phyloP scores from a whole-genome alignment of 306 rosid genomes.

The Vigna trinervia region DNA sequence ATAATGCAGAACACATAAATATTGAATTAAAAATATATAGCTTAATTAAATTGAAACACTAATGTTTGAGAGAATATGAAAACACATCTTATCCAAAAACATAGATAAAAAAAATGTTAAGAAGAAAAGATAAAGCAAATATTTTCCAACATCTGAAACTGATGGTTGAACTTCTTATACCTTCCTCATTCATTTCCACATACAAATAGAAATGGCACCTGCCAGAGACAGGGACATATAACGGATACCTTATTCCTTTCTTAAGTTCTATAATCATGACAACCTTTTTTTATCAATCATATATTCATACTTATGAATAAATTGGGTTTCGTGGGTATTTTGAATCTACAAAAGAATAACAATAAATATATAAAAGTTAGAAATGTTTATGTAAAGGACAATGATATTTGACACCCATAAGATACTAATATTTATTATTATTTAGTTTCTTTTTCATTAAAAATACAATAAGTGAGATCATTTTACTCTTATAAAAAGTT shows the following conservation, averaged over 20 bases:
- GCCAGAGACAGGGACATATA: not conserved
- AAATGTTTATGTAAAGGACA: no score
- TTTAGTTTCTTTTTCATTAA: no score
- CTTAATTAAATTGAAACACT: not conserved
- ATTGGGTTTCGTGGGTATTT: not conserved
- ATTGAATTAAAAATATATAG: not conserved
- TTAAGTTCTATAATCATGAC: not conserved
- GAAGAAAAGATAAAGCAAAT: not conserved
- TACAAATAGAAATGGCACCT: not conserved
- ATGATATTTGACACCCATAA: no score
- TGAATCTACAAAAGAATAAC: not conserved
- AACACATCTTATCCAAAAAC: not conserved
- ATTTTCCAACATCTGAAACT: not conserved
- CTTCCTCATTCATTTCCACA: not conserved
- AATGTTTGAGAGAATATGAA: not conserved
- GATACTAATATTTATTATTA: no score
- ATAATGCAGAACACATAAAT: no score
- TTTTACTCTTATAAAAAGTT: no score
- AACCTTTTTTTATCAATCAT: not conserved
- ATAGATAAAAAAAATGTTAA: no score
- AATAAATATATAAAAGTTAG: no score
- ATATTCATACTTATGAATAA: not conserved
- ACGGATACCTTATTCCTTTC: not conserved
- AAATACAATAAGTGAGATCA: no score
- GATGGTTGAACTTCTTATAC: not conserved